Base-by-base conservation (phyloP, 1,139 yeast genomes). In the Tardiomyces depauwii region DNA sequence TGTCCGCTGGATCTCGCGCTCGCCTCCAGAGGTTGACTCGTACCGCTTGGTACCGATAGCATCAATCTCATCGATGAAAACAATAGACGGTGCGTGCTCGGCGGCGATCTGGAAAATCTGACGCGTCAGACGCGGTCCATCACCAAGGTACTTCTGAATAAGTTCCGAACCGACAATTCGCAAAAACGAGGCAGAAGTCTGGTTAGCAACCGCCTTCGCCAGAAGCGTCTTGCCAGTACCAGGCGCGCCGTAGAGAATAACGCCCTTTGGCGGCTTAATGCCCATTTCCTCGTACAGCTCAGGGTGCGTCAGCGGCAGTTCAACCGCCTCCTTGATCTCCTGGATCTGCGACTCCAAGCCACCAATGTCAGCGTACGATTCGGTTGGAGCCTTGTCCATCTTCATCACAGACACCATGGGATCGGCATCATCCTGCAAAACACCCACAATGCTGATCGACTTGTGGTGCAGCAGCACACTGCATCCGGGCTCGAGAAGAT, bases 211-310 rank as follows among this genome's bases (percentile, higher is more conserved):
- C 0, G 99, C 99, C 66, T 91, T 93, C 18, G 97, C 98, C 57
- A 93, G 73, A 54, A 93, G 71, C 0, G 99, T 93, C 66, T 93
- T 93, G 61, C 99, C 99, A 0, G 98, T 93, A 65, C 99, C 99
- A 32, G 99, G 99, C 0, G 97, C 95, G 57, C 99, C 99, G 63
- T 93, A 93, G 51, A 93, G 74, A 57, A 93, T 89, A 47, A 93
- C 98, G 68, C 99, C 99, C 70, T 91, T 91, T 45, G 99, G 99
- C 9, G 98, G 98, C 61, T 89, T 88, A 63, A 93, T 91, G 56
- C 99, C 99, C 96, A 93, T 91, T 68, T 91, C 97, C 68, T 93
- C 96, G 67, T 91, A 93, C 56, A 93, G 72, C 65, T 93, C 98
- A 1, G 98, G 97, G 66, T 93, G 98, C 18, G 97, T 89, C 54